Percentiles rank a stretch among this genome's conserved stretches.
phyloP scores from a whole-genome alignment of 768 basidiomycete genomes.

The Xerocomus brunneocitrinus region DNA sequence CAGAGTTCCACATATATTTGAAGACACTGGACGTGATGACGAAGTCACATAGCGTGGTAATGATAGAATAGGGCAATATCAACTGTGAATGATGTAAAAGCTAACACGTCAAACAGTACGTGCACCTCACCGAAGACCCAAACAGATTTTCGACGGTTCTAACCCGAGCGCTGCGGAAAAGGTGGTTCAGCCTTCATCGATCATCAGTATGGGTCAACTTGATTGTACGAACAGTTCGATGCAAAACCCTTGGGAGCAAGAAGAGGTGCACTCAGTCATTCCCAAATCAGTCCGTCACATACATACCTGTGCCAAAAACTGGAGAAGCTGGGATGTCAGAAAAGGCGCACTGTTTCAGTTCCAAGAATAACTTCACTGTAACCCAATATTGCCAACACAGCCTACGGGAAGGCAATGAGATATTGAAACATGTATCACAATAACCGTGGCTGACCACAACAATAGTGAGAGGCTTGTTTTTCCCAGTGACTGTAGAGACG shows the following conservation, averaged over 20 bases:
- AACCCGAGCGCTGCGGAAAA: neutral
- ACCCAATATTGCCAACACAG: neutral
- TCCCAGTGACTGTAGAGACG: constrained; percentile 13
- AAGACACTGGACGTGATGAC: constrained; percentile 3
- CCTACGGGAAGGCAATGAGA: constrained; percentile 1
- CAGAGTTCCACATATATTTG: constrained; percentile 18
- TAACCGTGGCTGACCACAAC: constrained; percentile 3
- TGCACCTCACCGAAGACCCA: constrained; percentile 1
- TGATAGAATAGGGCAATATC: neutral
- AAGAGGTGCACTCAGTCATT: neutral
- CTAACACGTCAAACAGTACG: neutral
- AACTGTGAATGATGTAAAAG: constrained; percentile 1
- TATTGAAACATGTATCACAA: neutral
- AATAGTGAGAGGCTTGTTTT: constrained; percentile 11
- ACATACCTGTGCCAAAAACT: constrained; percentile 10
- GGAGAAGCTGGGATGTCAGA: neutral
- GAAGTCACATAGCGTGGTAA: neutral
- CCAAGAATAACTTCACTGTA: neutral
- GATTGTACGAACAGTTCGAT: neutral
- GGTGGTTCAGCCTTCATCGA: neutral
- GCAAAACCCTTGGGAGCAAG: neutral
- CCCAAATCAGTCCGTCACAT: neutral
- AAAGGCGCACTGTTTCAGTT: neutral
- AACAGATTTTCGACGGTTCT: neutral
- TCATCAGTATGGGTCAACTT: neutral